Evolutionary conservation across 1,139 yeast genomes (phyloP).

Genomic region (Hanseniaspora sp.): DNA sequence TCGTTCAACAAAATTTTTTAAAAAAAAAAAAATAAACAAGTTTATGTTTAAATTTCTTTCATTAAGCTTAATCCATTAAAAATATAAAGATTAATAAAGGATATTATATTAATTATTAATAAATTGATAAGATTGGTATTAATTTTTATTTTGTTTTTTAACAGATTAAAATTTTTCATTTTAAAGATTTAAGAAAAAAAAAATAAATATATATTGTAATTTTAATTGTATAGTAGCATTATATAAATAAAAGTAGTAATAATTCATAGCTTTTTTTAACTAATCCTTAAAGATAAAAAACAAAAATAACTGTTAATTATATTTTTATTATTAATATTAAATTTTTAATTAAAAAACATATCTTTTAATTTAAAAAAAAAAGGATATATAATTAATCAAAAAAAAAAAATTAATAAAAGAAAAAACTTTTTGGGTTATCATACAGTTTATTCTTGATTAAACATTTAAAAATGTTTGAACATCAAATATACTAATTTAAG

Average conservation of each 20-base stretch:
- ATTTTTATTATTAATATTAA: too few relatives aligned
- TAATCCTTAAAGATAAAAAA: neutral
- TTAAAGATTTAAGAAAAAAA: too few relatives aligned
- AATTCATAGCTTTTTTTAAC: neutral
- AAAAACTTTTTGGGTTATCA: constrained; percentile 12
- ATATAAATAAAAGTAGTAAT: neutral
- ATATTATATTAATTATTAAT: too few relatives aligned
- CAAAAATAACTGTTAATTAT: neutral
- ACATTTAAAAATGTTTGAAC: constrained; percentile 13
- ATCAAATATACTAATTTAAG: constrained; percentile 15
- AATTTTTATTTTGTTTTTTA: too few relatives aligned
- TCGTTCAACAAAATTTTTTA: too few relatives aligned
- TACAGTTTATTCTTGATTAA: constrained; percentile 14
- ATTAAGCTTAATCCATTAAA: neutral
- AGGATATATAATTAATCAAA: neutral
- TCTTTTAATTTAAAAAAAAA: neutral
- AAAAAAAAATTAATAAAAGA: neutral
- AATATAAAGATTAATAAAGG: neutral
- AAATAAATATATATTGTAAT: neutral
- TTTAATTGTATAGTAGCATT: constrained; percentile 13
- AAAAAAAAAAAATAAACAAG: too few relatives aligned
- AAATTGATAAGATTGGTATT: too few relatives aligned
- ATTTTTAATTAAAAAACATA: neutral
- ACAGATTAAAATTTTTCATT: too few relatives aligned
- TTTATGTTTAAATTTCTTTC: too few relatives aligned